Evolutionary conservation across 352 stramenopile species (phyloP).

Genomic region (Pythium dissotocum): DNA sequence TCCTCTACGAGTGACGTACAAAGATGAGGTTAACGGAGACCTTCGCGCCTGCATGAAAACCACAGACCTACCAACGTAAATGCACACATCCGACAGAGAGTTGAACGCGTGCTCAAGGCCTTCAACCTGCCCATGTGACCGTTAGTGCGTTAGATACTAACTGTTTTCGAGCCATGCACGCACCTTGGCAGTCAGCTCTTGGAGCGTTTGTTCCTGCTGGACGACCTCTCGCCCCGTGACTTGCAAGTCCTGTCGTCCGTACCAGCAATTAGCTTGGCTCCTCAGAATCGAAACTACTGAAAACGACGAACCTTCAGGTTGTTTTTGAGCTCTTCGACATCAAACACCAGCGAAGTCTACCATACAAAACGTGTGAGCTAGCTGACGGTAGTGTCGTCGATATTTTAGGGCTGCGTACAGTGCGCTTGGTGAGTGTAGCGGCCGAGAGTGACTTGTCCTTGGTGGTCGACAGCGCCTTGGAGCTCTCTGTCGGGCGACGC

Average conservation of each 20-base stretch:
- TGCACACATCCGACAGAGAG: constrained; percentile 59
- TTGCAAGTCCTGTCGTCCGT: constrained; percentile 26
- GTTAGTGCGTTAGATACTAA: background rate
- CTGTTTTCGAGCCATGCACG: background rate
- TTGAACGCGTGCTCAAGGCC: constrained; percentile 56
- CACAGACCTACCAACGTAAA: constrained; percentile 29
- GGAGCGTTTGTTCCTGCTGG: constrained; percentile 49
- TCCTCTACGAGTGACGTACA: constrained; percentile 18
- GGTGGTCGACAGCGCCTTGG: constrained; percentile 41
- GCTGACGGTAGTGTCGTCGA: background rate
- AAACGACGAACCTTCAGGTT: constrained; percentile 46
- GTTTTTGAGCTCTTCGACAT: constrained; percentile 60
- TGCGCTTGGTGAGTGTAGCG: constrained; percentile 62
- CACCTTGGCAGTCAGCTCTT: constrained; percentile 44
- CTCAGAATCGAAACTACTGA: background rate
- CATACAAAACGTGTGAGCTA: background rate
- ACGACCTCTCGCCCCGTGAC: constrained; percentile 44
- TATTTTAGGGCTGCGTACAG: constrained; percentile 26
- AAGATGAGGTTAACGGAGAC: background rate
- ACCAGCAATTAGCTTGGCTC: background rate
- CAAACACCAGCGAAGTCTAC: constrained; percentile 48
- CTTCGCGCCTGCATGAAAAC: background rate
- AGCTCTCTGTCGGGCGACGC: constrained; percentile 45
- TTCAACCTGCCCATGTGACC: constrained; percentile 31
- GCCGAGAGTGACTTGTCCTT: constrained; percentile 60